These are phyloP conservation scores for Colletotrichum noveboracense DNA, from an alignment of 2,329 filamentous ascomycete species.

Conservation along the genomic window DNA sequence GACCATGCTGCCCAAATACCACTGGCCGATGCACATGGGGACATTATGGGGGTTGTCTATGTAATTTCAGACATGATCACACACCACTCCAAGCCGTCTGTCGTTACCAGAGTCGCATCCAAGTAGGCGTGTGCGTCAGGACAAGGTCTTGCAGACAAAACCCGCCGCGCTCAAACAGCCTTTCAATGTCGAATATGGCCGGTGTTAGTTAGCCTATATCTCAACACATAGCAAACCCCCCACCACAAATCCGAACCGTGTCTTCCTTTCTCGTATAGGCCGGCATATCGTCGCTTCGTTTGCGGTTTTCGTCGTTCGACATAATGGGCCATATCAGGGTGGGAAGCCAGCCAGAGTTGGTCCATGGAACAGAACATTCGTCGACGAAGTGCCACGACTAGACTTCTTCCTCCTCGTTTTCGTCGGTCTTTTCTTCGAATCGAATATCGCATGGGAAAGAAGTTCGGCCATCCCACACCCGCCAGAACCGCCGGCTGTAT, in stretches of 20 bases:
- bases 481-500: background rate
- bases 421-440: background rate
- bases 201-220: too few relatives aligned
- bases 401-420: background rate
- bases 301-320: background rate
- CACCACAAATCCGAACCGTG: background rate
- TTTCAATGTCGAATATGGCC: too few relatives aligned
- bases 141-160: background rate
- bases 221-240: too few relatives aligned
- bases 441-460: background rate
- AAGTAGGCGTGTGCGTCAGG: background rate
- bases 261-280: background rate
- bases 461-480: background rate
- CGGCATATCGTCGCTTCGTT: background rate
- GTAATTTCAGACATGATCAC: background rate
- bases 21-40: background rate
- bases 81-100: background rate
- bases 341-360: background rate
- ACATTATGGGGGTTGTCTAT: background rate
- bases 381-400: background rate
- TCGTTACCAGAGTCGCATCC: background rate
- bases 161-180: too few relatives aligned
- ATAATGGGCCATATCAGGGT: background rate
- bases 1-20: accelerated
- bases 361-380: background rate